These are phyloP conservation scores for Tolypocladium album DNA, from an alignment of 2,329 filamentous ascomycete species.

Conservation along the genomic window DNA sequence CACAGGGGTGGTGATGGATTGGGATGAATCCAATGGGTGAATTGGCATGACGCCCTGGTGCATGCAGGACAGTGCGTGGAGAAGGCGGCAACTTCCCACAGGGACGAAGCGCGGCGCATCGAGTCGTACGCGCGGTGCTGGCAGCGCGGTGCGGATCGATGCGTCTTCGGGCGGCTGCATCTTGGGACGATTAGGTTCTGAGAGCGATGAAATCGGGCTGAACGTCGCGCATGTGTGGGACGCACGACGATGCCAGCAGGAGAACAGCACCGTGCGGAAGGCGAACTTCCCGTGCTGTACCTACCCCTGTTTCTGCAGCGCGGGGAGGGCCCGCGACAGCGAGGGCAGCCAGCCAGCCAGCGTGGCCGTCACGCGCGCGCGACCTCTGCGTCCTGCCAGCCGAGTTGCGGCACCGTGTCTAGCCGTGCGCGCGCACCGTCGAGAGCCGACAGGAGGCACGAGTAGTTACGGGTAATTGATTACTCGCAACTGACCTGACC, in stretches of 20 bases:
- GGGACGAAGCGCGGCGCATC: neutral
- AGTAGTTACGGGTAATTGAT: no score
- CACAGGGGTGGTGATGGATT: constrained; percentile 1
- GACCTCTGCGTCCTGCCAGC: neutral
- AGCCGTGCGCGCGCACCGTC: neutral
- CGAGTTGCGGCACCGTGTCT: neutral
- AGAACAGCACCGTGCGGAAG: neutral
- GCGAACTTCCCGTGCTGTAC: neutral
- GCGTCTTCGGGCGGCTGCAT: neutral
- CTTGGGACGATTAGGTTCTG: neutral
- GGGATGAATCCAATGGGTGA: constrained; percentile 2
- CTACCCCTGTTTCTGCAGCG: neutral
- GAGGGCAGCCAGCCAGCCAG: neutral
- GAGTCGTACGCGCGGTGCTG: neutral
- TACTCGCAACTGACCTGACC: no score
- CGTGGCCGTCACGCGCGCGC: neutral
- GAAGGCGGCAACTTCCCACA: neutral
- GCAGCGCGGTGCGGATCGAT: neutral
- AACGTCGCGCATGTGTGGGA: neutral
- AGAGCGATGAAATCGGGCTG: neutral
- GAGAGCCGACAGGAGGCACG: neutral
- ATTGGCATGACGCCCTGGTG: constrained; percentile 5
- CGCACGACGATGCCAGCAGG: neutral
- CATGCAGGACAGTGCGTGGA: constrained; percentile 2
- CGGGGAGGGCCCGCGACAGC: neutral